A percentile compares a stretch with the other conserved stretches of the same genome.
phyloP scores from a whole-genome alignment of 768 basidiomycete species.

The Serendipita sp. region DNA sequence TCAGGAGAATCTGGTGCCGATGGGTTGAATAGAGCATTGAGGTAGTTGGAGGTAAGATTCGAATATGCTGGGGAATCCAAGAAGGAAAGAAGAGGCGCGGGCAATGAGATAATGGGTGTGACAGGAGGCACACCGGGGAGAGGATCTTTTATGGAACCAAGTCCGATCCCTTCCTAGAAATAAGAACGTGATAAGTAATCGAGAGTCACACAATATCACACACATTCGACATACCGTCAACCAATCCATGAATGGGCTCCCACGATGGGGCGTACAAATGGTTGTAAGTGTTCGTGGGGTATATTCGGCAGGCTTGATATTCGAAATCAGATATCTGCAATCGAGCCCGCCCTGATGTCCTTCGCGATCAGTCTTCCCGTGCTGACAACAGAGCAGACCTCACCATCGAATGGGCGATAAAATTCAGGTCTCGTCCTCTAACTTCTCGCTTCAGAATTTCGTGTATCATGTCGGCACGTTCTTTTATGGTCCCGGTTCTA shows the following conservation, averaged over 20 bases:
- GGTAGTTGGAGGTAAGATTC: conserved; percentile 74
- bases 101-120: not conserved
- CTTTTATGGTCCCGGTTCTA: conserved; percentile 80
- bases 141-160: conserved; percentile 33
- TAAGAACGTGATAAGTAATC: not conserved
- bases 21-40: conserved; percentile 71
- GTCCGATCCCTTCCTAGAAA: conserved; percentile 71
- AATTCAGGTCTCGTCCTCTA: conserved; percentile 69
- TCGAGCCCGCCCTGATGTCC: conserved; percentile 61
- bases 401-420: conserved; percentile 89
- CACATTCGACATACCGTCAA: conserved; percentile 47
- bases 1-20: conserved; percentile 52
- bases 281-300: conserved; percentile 75
- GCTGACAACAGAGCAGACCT: not conserved
- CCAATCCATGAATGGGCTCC: conserved; percentile 99
- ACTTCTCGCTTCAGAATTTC: conserved; percentile 49
- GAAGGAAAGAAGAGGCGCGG: conserved; percentile 42
- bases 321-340: conserved; percentile 81
- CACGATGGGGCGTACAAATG: conserved; percentile 85
- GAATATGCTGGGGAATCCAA: conserved; percentile 95
- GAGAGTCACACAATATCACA: conserved; percentile 7
- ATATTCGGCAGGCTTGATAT: conserved; percentile 68
- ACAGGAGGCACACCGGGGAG: conserved; percentile 8
- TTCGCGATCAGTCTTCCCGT: not conserved
- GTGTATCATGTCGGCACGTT: conserved; percentile 64